These are phyloP conservation scores for Zasmidium cellare DNA, from an alignment of 2,329 filamentous ascomycete genomes.

Conservation along the genomic window DNA sequence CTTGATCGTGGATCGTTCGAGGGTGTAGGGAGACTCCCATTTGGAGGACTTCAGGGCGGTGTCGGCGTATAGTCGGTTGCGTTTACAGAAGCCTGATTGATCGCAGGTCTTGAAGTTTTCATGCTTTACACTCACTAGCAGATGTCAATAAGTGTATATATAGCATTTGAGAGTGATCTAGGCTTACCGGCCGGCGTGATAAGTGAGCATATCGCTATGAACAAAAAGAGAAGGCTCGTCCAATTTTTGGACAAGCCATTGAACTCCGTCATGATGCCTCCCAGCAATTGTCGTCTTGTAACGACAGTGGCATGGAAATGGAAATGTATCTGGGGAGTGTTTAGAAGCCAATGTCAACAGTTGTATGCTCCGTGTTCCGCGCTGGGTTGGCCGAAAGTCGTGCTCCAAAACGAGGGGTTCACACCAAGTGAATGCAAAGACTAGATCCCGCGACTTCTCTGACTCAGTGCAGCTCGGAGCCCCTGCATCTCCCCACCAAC, in stretches of 20 bases:
- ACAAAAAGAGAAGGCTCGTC: slow-evolving; percentile 63
- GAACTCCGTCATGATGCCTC: slow-evolving; percentile 20
- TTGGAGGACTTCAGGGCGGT: slow-evolving; percentile 63
- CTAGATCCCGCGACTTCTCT: neutral
- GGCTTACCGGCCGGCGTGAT: slow-evolving; percentile 64
- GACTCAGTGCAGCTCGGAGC: neutral
- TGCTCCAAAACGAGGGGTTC: too few species aligned
- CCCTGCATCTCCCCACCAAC: neutral
- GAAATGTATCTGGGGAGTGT: neutral
- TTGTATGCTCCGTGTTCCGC: neutral
- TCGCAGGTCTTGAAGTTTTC: slow-evolving; percentile 96
- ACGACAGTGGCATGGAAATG: slow-evolving; percentile 3
- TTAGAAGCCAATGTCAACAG: slow-evolving; percentile 5
- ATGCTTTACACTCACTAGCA: slow-evolving; percentile 79
- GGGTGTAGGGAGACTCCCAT: slow-evolving; percentile 79
- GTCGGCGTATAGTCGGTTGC: slow-evolving; percentile 89
- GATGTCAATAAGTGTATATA: neutral
- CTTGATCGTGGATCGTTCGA: slow-evolving; percentile 69
- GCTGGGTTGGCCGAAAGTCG: neutral
- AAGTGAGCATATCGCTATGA: slow-evolving; percentile 60
- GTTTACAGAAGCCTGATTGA: slow-evolving; percentile 95
- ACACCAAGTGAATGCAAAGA: too few species aligned
- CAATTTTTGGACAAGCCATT: slow-evolving; percentile 57
- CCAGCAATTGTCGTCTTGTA: slow-evolving; percentile 9
- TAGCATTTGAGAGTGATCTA: neutral